phyloP scores from a whole-genome alignment of 2,329 filamentous ascomycete genomes.

The Aspergillus sp. region DNA sequence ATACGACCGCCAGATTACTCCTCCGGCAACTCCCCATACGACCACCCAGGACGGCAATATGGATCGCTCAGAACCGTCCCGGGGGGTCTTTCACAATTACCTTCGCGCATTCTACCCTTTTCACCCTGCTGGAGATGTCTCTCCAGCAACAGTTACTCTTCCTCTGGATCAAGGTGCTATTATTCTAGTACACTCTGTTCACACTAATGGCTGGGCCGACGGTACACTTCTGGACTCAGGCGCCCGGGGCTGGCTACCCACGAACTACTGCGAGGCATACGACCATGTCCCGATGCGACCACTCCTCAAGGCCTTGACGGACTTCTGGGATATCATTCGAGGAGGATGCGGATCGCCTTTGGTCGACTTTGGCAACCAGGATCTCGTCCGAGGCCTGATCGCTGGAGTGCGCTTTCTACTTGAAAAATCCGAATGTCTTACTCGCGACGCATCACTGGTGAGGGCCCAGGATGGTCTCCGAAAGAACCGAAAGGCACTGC shows the following conservation, averaged over 20 bases:
- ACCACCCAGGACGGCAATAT: slow-evolving; percentile 58
- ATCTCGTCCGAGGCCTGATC: slow-evolving; percentile 92
- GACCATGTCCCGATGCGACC: slow-evolving; percentile 84
- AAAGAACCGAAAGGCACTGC: slow-evolving; percentile 77
- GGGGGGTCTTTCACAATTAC: slow-evolving; percentile 86
- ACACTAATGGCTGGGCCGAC: slow-evolving; percentile 98
- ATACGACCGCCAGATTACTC: slow-evolving; percentile 63
- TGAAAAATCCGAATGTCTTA: slow-evolving; percentile 88
- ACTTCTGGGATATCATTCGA: slow-evolving; percentile 88
- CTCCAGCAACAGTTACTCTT: slow-evolving; percentile 84
- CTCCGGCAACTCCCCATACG: slow-evolving; percentile 69
- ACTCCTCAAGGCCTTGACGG: slow-evolving; percentile 79
- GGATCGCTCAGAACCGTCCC: slow-evolving; percentile 45
- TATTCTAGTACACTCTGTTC: slow-evolving; percentile 90
- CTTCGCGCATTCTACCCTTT: slow-evolving; percentile 93
- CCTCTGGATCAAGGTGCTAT: slow-evolving; percentile 88
- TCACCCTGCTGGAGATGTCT: slow-evolving; percentile 72
- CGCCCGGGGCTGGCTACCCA: slow-evolving; percentile 90
- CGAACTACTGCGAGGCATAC: slow-evolving; percentile 96
- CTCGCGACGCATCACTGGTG: slow-evolving; percentile 73
- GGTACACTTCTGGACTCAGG: slow-evolving; percentile 85
- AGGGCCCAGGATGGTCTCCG: slow-evolving; percentile 74
- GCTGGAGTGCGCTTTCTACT: slow-evolving; percentile 87
- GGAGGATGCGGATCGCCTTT: slow-evolving; percentile 74
- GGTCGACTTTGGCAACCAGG: slow-evolving; percentile 82